A percentile compares a stretch with the other conserved stretches of the same genome.
These are phyloP conservation scores for Malassezia dermatis DNA, from an alignment of 1,284 basidiomycete genomes.

Conservation along the genomic window DNA sequence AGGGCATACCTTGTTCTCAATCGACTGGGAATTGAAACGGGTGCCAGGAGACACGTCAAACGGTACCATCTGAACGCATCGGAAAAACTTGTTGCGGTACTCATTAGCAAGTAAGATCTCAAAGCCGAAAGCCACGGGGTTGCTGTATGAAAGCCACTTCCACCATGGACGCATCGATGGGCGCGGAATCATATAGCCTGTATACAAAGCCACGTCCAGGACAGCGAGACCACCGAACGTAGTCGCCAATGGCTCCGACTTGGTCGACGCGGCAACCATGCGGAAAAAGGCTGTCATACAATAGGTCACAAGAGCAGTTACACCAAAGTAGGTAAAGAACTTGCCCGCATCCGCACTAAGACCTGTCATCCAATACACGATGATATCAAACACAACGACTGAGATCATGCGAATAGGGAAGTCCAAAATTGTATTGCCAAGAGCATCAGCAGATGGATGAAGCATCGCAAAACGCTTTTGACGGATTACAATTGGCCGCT, in stretches of 20 bases:
- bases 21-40: constrained; percentile 8
- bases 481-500: constrained; percentile 63
- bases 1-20: constrained; percentile 32
- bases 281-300: constrained; percentile 46
- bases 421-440: constrained; percentile 63
- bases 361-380: constrained; percentile 61
- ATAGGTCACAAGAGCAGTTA: constrained; percentile 31
- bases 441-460: constrained; percentile 50
- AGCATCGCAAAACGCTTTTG: constrained; percentile 51
- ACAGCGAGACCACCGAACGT: constrained; percentile 55
- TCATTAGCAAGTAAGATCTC: constrained; percentile 38
- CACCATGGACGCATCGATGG: constrained; percentile 35
- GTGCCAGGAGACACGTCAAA: constrained; percentile 16
- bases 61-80: constrained; percentile 24
- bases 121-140: constrained; percentile 36
- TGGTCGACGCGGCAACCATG: constrained; percentile 51
- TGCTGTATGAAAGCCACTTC: constrained; percentile 38
- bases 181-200: constrained; percentile 63
- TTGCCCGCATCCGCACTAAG: constrained; percentile 52
- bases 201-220: constrained; percentile 57
- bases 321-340: constrained; percentile 40
- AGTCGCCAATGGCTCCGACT: constrained; percentile 20
- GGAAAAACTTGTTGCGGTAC: constrained; percentile 25
- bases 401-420: constrained; percentile 58
- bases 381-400: constrained; percentile 53